A percentile compares a stretch with the other conserved stretches of the same genome.
Evolutionary conservation across 176 grass and related monocot species (phyloP).

Genomic region (Olyra latifolia): DNA sequence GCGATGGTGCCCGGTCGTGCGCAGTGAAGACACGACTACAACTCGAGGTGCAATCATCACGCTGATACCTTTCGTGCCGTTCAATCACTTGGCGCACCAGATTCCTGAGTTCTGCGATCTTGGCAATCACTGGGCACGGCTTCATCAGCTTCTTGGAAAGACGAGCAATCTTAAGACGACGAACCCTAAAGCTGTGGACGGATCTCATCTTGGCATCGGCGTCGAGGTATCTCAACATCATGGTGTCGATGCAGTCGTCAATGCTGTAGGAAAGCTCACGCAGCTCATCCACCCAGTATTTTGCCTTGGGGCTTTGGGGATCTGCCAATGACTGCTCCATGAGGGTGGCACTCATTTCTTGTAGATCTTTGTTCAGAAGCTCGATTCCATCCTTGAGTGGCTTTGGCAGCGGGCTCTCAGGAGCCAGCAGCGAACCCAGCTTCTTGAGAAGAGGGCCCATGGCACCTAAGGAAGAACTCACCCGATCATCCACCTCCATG

Average conservation of each 20-base stretch:
- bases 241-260: conserved; percentile 5
- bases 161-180: background rate
- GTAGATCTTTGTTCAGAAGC: background rate
- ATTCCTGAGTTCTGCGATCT: conserved; percentile 12
- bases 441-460: conserved; percentile 18
- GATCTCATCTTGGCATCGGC: background rate
- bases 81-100: background rate
- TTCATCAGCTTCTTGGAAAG: background rate
- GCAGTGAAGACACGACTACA: background rate
- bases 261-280: background rate
- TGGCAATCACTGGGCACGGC: background rate
- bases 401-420: background rate
- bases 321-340: background rate
- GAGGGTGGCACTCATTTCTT: background rate
- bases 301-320: background rate
- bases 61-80: conserved; percentile 15
- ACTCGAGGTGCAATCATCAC: background rate
- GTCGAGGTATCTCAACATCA: background rate
- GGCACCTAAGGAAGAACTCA: background rate
- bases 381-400: background rate
- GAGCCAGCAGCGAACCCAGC: background rate
- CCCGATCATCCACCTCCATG: background rate
- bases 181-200: background rate
- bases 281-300: conserved; percentile 8
- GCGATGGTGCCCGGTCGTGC: background rate